These are phyloP conservation scores for Bruguiera sexangula DNA, from an alignment of 345 rosid species.

Conservation along the genomic window DNA sequence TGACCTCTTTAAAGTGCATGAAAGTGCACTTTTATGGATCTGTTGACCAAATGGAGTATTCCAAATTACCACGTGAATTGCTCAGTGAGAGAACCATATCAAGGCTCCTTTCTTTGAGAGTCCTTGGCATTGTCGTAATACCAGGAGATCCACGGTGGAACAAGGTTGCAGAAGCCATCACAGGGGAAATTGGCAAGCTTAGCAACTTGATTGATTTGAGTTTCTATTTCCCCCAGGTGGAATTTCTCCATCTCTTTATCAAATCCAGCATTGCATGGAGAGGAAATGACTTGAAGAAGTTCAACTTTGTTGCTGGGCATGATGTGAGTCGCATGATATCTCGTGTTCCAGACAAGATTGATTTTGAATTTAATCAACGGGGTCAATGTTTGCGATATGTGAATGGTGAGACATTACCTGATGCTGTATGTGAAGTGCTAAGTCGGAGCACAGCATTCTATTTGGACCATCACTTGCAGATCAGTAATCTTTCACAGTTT, in stretches of 20 bases:
- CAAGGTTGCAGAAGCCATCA: neutral
- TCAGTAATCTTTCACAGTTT: constrained; percentile 16
- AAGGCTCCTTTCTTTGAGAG: constrained; percentile 5
- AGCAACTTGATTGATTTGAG: constrained; percentile 9
- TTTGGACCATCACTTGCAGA: constrained; percentile 18
- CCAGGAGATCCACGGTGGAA: constrained; percentile 25
- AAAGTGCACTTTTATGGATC: constrained; percentile 26
- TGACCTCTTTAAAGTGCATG: constrained; percentile 14
- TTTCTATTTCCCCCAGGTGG: constrained; percentile 8
- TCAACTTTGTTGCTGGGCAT: constrained; percentile 22
- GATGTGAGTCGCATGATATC: constrained; percentile 19
- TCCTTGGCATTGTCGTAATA: constrained; percentile 11
- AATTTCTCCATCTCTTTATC: constrained; percentile 6
- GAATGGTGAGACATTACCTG: constrained; percentile 9
- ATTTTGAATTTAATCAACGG: constrained; percentile 14
- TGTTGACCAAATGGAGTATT: constrained; percentile 2
- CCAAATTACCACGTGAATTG: constrained; percentile 5
- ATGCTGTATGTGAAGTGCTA: constrained; percentile 1
- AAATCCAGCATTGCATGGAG: constrained; percentile 6
- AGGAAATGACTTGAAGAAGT: neutral
- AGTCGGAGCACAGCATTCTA: constrained; percentile 10
- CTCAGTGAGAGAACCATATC: constrained; percentile 9
- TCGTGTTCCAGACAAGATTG: constrained; percentile 16
- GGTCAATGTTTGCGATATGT: constrained; percentile 17
- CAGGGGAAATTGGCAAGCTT: constrained; percentile 9